A percentile compares a stretch with the other conserved stretches of the same genome.
These are phyloP conservation scores for Gentiana macrophylla DNA, from an alignment of 257 asterid species.

Conservation along the genomic window DNA sequence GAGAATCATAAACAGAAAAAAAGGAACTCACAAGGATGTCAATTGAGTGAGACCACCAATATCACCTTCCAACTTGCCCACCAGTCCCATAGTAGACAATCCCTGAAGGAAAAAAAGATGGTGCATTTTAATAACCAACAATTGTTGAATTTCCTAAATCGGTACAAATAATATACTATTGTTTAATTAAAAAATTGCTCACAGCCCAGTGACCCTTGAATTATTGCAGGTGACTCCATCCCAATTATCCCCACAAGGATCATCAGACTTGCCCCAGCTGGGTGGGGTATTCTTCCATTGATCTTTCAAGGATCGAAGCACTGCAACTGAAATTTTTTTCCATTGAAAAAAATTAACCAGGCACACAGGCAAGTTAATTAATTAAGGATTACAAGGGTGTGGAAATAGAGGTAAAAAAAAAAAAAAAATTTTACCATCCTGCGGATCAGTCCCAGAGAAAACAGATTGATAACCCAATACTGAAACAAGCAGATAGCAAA, in stretches of 20 bases:
- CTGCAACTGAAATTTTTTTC: conserved; percentile 26
- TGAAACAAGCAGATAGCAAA: conserved; percentile 18
- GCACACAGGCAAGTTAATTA: too few relatives aligned
- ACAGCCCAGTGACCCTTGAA: conserved; percentile 64
- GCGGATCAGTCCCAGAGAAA: conserved; percentile 16
- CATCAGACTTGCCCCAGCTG: conserved; percentile 57
- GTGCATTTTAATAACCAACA: conserved; percentile 8
- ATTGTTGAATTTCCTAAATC: too few relatives aligned
- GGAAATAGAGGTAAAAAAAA: too few relatives aligned
- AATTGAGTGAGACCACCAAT: conserved; percentile 69
- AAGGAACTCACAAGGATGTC: conserved; percentile 53
- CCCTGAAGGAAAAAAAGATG: conserved; percentile 25
- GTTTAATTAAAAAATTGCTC: conserved; percentile 7
- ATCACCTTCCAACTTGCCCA: conserved; percentile 55
- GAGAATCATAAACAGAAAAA: not conserved
- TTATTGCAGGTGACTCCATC: conserved; percentile 63
- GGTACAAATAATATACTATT: not conserved
- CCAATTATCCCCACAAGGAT: conserved; percentile 58
- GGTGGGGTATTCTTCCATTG: conserved; percentile 62
- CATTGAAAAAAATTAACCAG: too few relatives aligned
- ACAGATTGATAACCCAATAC: not conserved
- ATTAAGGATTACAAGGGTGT: too few relatives aligned
- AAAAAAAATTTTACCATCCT: conserved; percentile 28
- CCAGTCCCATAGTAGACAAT: conserved; percentile 57
- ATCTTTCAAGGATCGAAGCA: conserved; percentile 58